Percentiles rank a stretch among this genome's conserved stretches.
Evolutionary conservation across 352 stramenopile species (phyloP).

Genomic region (Phytophthora capsici): DNA sequence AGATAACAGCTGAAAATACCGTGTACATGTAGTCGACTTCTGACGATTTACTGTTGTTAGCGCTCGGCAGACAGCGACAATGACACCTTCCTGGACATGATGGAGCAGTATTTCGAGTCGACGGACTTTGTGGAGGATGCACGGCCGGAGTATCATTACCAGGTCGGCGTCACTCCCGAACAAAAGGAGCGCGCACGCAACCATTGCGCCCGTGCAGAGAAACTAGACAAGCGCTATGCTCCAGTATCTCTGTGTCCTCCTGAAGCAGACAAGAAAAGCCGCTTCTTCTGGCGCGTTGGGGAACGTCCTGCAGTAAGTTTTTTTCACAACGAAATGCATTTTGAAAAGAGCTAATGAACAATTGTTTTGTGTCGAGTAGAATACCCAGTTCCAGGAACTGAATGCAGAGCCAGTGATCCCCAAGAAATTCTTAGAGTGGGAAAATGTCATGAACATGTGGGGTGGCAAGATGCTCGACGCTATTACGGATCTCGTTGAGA

Average conservation of each 20-base stretch:
- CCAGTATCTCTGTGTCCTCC: constrained; percentile 89
- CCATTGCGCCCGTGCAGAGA: constrained; percentile 76
- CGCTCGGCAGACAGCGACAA: constrained; percentile 79
- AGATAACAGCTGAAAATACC: neutral
- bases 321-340: neutral
- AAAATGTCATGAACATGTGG: constrained; percentile 92
- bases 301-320: constrained; percentile 54
- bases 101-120: constrained; percentile 93
- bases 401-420: constrained; percentile 91
- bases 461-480: constrained; percentile 89
- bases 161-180: constrained; percentile 91
- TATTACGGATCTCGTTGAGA: constrained; percentile 86
- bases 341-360: constrained; percentile 3
- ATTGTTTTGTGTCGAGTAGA: constrained; percentile 20
- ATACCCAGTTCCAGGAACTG: constrained; percentile 83
- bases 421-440: constrained; percentile 88
- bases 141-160: constrained; percentile 87
- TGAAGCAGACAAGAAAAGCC: constrained; percentile 93
- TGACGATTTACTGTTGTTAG: constrained; percentile 30
- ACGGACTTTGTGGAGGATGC: constrained; percentile 91
- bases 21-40: neutral
- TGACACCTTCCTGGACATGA: constrained; percentile 91
- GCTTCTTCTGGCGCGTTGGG: constrained; percentile 94
- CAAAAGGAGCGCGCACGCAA: constrained; percentile 85
- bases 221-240: constrained; percentile 59